Percentiles rank a stretch among this genome's conserved stretches.
Evolutionary conservation across 192 early-diverging fungal genomes (phyloP).

Genomic region (Backusella australiensis): DNA sequence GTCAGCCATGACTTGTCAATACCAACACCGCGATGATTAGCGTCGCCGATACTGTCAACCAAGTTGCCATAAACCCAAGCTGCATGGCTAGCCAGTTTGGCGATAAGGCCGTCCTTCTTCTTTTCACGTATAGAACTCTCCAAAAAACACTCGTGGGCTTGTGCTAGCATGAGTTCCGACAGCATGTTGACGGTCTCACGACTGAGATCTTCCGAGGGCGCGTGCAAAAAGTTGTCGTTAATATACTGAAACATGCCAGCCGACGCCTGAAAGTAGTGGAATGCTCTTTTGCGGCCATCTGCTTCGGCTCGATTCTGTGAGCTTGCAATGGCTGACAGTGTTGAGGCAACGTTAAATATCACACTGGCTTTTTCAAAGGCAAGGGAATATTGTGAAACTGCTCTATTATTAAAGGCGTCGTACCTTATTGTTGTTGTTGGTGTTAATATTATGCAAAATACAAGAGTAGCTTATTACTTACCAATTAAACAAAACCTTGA

Average conservation of each 20-base stretch:
- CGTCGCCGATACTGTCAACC: conserved; percentile 69
- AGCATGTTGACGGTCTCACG: conserved; percentile 87
- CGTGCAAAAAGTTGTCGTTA: conserved; percentile 98
- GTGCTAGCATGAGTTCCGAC: conserved; percentile 84
- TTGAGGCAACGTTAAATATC: conserved; percentile 92
- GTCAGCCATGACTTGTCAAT: conserved; percentile 83
- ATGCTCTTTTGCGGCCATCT: conserved; percentile 76
- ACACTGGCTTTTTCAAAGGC: conserved; percentile 97
- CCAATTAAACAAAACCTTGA: conserved; percentile 92
- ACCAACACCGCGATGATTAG: conserved; percentile 56
- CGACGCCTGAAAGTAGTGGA: conserved; percentile 89
- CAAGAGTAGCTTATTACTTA: conserved; percentile 32
- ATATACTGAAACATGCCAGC: conserved; percentile 95
- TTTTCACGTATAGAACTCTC: conserved; percentile 85
- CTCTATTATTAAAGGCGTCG: conserved; percentile 83
- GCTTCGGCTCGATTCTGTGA: conserved; percentile 72
- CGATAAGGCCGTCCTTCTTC: conserved; percentile 84
- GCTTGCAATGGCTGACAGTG: conserved; percentile 71
- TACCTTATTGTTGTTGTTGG: conserved; percentile 36
- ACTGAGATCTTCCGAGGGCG: conserved; percentile 89
- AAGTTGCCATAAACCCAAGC: conserved; percentile 73
- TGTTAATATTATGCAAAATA: conserved; percentile 3
- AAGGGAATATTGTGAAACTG: conserved; percentile 85
- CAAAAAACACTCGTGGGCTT: conserved; percentile 92
- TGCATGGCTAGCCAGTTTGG: conserved; percentile 86